Percentiles rank a stretch among this genome's conserved stretches.
These are phyloP conservation scores for Lonicera japonica DNA, from an alignment of 129 eudicot species.

Conservation along the genomic window DNA sequence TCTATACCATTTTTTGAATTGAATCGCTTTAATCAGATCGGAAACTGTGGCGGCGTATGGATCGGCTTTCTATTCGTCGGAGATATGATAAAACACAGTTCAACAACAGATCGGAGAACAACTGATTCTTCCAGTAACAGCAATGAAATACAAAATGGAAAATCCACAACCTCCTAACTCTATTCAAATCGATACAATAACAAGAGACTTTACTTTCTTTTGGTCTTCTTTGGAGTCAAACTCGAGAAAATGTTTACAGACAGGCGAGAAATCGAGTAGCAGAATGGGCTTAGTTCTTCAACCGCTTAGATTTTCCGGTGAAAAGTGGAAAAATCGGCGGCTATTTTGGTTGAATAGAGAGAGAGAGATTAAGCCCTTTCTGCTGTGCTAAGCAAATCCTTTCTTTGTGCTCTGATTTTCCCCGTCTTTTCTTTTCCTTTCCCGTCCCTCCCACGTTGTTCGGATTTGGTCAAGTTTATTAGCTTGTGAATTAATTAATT, in stretches of 20 bases:
- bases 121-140: conserved; percentile 7
- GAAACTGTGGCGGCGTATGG: conserved; percentile 14
- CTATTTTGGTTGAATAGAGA: neutral
- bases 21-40: conserved; percentile 33
- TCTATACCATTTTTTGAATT: conserved; percentile 36
- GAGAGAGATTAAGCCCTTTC: neutral
- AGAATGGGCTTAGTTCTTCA: conserved; percentile 9
- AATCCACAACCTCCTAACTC: conserved; percentile 1
- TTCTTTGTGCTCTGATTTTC: conserved; percentile 1
- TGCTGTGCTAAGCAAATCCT: conserved; percentile 18
- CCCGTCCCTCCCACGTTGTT: conserved; percentile 46
- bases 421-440: conserved; percentile 4
- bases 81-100: neutral
- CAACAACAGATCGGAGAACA: conserved; percentile 11
- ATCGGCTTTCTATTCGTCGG: conserved; percentile 9
- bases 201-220: neutral
- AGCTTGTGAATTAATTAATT: conserved; percentile 4
- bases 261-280: neutral
- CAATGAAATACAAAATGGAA: neutral
- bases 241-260: neutral
- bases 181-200: neutral
- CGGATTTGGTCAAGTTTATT: conserved; percentile 38
- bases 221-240: no score
- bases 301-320: conserved; percentile 8
- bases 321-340: conserved; percentile 8